Conservation (phyloP, 2,329 filamentous ascomycete genomes). For the Aspergillus pseudotamarii region DNA sequence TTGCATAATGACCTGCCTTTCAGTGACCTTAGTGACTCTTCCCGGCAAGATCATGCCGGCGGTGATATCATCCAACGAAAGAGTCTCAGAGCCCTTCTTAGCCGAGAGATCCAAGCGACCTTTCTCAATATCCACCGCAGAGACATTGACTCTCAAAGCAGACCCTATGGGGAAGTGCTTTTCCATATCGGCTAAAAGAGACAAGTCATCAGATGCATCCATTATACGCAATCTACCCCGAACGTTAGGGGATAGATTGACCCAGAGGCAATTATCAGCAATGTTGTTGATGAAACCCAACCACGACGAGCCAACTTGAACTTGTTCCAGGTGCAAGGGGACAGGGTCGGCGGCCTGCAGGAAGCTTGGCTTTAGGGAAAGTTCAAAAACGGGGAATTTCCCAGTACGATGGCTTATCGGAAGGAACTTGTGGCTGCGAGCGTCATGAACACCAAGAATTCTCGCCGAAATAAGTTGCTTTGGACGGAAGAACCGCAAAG, state of each 20-base stretch:
- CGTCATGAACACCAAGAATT: constrained; percentile 85
- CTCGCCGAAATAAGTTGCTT: constrained; percentile 74
- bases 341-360: constrained; percentile 58
- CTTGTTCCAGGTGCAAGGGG: constrained; percentile 69
- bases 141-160: constrained; percentile 78
- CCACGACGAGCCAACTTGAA: constrained; percentile 71
- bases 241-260: constrained; percentile 85
- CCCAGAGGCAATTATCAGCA: constrained; percentile 78
- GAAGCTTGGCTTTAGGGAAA: constrained; percentile 75
- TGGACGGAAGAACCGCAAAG: constrained; percentile 72
- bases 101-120: constrained; percentile 84
- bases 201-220: constrained; percentile 85
- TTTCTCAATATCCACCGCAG: constrained; percentile 70
- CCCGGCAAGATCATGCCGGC: constrained; percentile 80
- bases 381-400: constrained; percentile 79
- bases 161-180: constrained; percentile 88
- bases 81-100: constrained; percentile 61
- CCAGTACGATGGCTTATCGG: constrained; percentile 84
- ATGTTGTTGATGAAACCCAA: constrained; percentile 92
- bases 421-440: constrained; percentile 85
- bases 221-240: constrained; percentile 80
- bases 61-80: constrained; percentile 73
- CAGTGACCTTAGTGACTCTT: constrained; percentile 81
- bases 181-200: constrained; percentile 72
- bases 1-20: constrained; percentile 82